A percentile compares a stretch with the other conserved stretches of the same genome.
phyloP scores from a whole-genome alignment of 2,329 filamentous ascomycete genomes.

The Pseudopyrenochaeta lycopersici region DNA sequence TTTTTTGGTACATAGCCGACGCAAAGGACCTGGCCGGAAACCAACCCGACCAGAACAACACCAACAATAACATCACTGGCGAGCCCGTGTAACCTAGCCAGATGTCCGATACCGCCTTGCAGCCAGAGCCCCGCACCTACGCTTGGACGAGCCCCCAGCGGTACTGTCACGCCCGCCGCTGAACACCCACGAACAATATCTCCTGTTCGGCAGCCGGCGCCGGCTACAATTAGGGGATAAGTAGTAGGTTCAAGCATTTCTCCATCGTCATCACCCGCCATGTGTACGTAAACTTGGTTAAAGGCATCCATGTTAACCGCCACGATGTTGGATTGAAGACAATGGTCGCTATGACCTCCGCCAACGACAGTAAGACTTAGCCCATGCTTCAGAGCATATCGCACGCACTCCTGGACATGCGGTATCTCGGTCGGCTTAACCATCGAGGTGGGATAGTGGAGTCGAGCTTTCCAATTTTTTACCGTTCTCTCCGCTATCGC shows the following conservation, averaged over 20 bases:
- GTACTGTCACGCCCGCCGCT: conserved; percentile 62
- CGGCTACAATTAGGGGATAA: conserved; percentile 58
- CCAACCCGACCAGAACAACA: conserved; percentile 65
- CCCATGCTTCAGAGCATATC: conserved; percentile 62
- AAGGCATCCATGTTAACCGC: conserved; percentile 68
- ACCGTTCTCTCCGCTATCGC: conserved; percentile 40
- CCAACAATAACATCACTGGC: conserved; percentile 69
- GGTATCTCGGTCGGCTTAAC: conserved; percentile 57
- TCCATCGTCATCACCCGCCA: conserved; percentile 19
- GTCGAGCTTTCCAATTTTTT: conserved; percentile 63
- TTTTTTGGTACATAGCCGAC: conserved; percentile 62
- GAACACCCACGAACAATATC: conserved; percentile 62
- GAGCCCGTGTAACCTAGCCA: conserved; percentile 65
- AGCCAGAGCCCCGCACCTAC: conserved; percentile 71
- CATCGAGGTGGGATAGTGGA: conserved; percentile 55
- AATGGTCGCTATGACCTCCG: conserved; percentile 69
- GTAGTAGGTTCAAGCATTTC: conserved; percentile 23
- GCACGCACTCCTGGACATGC: conserved; percentile 65
- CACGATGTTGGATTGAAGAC: conserved; percentile 62
- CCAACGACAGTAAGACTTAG: conserved; percentile 62
- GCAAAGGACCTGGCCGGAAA: conserved; percentile 57
- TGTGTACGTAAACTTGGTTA: conserved; percentile 58
- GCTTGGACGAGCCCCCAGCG: conserved; percentile 68
- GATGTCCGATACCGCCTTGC: conserved; percentile 71
- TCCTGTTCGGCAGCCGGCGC: conserved; percentile 64